These are phyloP conservation scores for Coriaria nepalensis DNA, from an alignment of 306 rosid genomes.

Conservation along the genomic window DNA sequence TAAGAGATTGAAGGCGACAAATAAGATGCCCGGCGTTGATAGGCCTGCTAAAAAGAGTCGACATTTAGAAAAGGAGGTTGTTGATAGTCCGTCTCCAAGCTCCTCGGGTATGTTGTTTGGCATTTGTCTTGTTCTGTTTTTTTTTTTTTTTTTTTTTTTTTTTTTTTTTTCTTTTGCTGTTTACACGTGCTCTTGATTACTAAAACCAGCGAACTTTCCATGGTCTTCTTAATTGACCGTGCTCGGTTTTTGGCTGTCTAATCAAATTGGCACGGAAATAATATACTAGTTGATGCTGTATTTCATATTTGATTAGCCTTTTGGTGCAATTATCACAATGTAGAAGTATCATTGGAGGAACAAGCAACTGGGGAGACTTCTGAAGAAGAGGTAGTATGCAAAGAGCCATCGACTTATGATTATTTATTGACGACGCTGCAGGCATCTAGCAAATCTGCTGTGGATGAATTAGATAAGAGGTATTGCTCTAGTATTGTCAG, in stretches of 20 bases:
- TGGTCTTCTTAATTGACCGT: no score
- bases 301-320: neutral
- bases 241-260: no score
- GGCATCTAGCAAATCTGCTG: constrained; percentile 27
- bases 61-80: constrained; percentile 9
- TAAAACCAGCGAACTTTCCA: no score
- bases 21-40: neutral
- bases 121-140: neutral
- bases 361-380: constrained; percentile 8
- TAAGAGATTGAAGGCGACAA: constrained; percentile 14
- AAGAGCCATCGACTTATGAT: constrained; percentile 27
- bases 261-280: no score
- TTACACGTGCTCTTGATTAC: neutral
- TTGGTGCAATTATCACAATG: neutral
- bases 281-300: no score
- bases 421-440: constrained; percentile 20
- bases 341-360: constrained; percentile 13
- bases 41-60: constrained; percentile 10
- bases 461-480: constrained; percentile 29
- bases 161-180: neutral
- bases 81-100: constrained; percentile 5
- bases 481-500: constrained; percentile 5
- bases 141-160: neutral
- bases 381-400: constrained; percentile 15
- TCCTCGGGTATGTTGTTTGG: constrained; percentile 22